phyloP scores from a whole-genome alignment of 176 grass and related monocot genomes.

The Pontederia paniculata region DNA sequence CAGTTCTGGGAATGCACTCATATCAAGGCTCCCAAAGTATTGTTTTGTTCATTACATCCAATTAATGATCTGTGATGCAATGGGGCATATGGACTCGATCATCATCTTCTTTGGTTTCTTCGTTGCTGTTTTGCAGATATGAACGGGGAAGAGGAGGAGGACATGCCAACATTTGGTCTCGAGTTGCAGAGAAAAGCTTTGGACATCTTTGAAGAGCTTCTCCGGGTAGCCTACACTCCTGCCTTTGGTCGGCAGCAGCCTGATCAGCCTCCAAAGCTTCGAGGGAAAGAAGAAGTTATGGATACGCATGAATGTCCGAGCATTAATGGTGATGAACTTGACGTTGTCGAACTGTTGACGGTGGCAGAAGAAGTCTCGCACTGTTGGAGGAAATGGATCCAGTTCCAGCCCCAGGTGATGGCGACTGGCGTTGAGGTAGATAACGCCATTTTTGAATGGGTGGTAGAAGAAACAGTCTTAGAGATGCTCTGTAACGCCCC shows the following conservation, averaged over 20 bases:
- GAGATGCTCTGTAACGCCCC: no score
- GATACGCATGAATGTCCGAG: not conserved
- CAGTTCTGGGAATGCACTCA: not conserved
- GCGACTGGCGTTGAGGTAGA: not conserved
- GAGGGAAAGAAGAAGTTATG: not conserved
- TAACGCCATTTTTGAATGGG: not conserved
- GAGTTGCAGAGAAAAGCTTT: not conserved
- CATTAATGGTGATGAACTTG: not conserved
- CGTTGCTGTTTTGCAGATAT: not conserved
- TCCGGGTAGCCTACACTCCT: not conserved
- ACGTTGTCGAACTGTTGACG: not conserved
- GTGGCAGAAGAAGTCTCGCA: not conserved
- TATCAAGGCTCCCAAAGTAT: not conserved
- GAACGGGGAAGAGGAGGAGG: no score
- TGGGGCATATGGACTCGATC: no score
- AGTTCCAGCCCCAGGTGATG: not conserved
- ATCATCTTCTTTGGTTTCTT: not conserved
- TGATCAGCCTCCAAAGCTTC: not conserved
- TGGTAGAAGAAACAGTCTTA: conserved; percentile 2
- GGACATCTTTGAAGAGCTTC: not conserved
- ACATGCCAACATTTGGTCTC: not conserved
- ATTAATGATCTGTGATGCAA: no score
- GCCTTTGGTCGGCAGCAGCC: not conserved
- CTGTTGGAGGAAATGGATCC: not conserved
- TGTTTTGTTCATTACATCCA: not conserved